phyloP scores from a whole-genome alignment of 768 basidiomycete genomes.

The Auricularia sp. region DNA sequence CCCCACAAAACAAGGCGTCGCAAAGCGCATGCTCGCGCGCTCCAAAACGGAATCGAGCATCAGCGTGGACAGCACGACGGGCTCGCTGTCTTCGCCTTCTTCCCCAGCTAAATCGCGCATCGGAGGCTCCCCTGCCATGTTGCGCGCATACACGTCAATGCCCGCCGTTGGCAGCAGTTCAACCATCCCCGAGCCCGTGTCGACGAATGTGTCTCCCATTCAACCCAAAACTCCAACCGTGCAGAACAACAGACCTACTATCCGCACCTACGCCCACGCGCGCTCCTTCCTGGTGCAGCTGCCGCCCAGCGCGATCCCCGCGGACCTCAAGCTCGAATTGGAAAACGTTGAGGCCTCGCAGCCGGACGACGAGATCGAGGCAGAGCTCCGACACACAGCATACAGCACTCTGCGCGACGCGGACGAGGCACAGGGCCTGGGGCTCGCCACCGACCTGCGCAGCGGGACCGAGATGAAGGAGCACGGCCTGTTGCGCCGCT shows the following conservation, averaged over 20 bases:
- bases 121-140: neutral
- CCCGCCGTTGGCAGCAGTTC: conserved; percentile 13
- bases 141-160: neutral
- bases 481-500: conserved; percentile 65
- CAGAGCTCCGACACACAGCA: conserved; percentile 46
- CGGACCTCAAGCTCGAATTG: conserved; percentile 21
- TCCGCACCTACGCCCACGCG: conserved; percentile 64
- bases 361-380: neutral
- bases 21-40: conserved; percentile 64
- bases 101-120: neutral
- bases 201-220: neutral
- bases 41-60: conserved; percentile 54
- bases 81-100: neutral
- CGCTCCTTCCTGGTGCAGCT: conserved; percentile 71
- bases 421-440: conserved; percentile 44
- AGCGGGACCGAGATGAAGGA: conserved; percentile 27
- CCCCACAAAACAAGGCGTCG: conserved; percentile 24
- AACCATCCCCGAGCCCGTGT: neutral
- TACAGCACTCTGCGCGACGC: conserved; percentile 67
- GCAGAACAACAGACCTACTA: neutral
- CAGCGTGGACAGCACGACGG: conserved; percentile 10
- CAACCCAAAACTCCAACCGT: neutral
- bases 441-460: conserved; percentile 30
- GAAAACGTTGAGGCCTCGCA: neutral
- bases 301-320: conserved; percentile 1